phyloP scores from a whole-genome alignment of 2,329 filamentous ascomycete species.

The Claviceps sp. region DNA sequence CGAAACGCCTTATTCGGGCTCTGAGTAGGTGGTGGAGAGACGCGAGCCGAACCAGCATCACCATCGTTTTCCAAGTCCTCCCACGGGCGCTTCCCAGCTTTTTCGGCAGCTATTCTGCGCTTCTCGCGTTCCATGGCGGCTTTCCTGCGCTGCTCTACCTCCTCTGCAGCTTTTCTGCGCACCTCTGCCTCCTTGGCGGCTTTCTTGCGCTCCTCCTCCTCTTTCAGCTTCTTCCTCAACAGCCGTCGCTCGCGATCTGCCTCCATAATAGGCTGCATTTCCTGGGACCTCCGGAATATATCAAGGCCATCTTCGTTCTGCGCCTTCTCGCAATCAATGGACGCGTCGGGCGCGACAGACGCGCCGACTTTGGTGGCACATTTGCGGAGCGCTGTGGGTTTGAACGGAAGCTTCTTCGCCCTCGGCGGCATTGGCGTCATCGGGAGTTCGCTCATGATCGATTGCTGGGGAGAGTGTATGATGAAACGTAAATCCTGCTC shows the following conservation, averaged over 20 bases:
- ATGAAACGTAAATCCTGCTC: neutral
- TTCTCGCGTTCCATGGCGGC: neutral
- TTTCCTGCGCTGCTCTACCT: conserved; percentile 11
- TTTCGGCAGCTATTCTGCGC: too few relatives aligned
- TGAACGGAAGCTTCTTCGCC: conserved; percentile 34
- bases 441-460: conserved; percentile 20
- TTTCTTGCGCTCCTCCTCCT: conserved; percentile 10
- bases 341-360: neutral
- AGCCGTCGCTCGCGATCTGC: conserved; percentile 24
- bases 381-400: conserved; percentile 30
- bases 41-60: neutral
- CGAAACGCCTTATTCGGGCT: neutral
- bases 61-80: conserved; percentile 8
- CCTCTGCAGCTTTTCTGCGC: too few relatives aligned
- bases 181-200: neutral
- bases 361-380: conserved; percentile 10
- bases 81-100: conserved; percentile 11
- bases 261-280: conserved; percentile 32
- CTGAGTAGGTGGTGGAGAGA: neutral
- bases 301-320: conserved; percentile 24
- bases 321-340: conserved; percentile 7
- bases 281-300: conserved; percentile 36
- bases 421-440: conserved; percentile 14
- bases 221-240: conserved; percentile 14
- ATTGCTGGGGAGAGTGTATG: neutral